Conservation (phyloP, 1,139 yeast species). For the Candida sanyaensis region DNA sequence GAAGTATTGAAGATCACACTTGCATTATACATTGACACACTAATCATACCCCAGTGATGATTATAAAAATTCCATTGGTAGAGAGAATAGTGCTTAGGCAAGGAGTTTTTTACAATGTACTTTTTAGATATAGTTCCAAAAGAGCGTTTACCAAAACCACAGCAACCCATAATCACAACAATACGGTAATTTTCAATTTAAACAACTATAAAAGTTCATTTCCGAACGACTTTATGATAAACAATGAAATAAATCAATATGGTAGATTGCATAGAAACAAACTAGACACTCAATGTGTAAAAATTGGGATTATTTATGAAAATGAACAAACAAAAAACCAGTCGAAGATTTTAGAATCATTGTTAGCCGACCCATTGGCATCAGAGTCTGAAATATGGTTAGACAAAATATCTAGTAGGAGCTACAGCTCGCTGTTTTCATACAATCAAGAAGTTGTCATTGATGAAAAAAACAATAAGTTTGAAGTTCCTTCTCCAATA, state of each 20-base stretch:
- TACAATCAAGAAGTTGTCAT: slow-evolving; percentile 12
- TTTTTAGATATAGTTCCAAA: neutral
- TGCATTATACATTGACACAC: too few relatives aligned
- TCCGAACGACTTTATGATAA: slow-evolving; percentile 28
- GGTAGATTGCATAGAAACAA: slow-evolving; percentile 10
- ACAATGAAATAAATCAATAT: slow-evolving; percentile 19
- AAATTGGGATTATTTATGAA: slow-evolving; percentile 35
- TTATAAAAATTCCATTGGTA: neutral
- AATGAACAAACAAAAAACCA: slow-evolving; percentile 19
- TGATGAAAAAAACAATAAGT: slow-evolving; percentile 10
- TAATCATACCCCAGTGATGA: neutral
- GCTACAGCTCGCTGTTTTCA: slow-evolving; percentile 16
- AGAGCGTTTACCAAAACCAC: neutral
- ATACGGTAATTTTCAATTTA: slow-evolving; percentile 12
- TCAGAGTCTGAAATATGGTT: slow-evolving; percentile 35
- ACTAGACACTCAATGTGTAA: slow-evolving; percentile 15
- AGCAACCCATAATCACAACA: slow-evolving; percentile 1
- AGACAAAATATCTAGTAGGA: slow-evolving; percentile 23
- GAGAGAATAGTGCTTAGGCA: neutral
- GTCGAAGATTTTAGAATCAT: slow-evolving; percentile 34
- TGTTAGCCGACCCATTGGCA: slow-evolving; percentile 48
- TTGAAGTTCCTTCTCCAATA: slow-evolving; percentile 36
- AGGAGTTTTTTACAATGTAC: neutral
- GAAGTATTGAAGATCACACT: too few relatives aligned
- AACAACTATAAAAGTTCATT: slow-evolving; percentile 20